phyloP scores from a whole-genome alignment of 306 rosid species.

The Oemleria cerasiformis region DNA sequence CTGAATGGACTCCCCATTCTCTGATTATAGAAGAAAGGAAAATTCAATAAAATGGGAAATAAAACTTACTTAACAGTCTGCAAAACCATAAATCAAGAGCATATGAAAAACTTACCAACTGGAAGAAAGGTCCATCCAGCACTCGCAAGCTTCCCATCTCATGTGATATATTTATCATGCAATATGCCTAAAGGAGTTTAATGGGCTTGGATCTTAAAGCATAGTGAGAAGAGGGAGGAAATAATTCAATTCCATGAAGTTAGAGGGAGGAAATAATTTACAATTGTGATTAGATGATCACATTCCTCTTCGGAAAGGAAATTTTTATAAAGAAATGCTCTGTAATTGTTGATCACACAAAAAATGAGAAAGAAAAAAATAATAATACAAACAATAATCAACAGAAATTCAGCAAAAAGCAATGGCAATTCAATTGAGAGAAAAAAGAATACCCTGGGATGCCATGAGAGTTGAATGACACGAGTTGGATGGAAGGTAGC shows the following conservation, averaged over 20 bases:
- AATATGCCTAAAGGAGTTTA: neutral
- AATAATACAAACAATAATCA: neutral
- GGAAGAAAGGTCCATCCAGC: conserved; percentile 97
- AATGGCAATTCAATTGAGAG: conserved; percentile 6
- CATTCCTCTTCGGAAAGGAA: conserved; percentile 76
- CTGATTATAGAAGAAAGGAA: conserved; percentile 35
- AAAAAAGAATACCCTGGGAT: conserved; percentile 57
- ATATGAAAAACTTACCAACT: conserved; percentile 38
- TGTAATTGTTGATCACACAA: conserved; percentile 29
- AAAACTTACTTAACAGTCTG: conserved; percentile 1
- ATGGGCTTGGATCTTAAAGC: neutral
- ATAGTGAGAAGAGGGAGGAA: too few relatives aligned
- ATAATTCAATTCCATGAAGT: neutral
- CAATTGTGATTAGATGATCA: conserved; percentile 69
- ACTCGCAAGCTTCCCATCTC: conserved; percentile 51
- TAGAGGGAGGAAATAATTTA: conserved; percentile 21
- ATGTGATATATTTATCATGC: neutral
- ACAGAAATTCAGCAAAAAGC: neutral
- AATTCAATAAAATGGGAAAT: conserved; percentile 1
- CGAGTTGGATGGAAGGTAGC: conserved; percentile 67
- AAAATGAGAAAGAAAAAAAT: neutral
- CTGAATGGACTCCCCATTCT: conserved; percentile 89
- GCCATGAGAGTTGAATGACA: conserved; percentile 85
- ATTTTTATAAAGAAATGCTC: conserved; percentile 77
- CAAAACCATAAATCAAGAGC: conserved; percentile 5